Evolutionary conservation across 2,329 filamentous ascomycete genomes (phyloP), one percentile per base, ranked within the genome.

Genomic region (Zymoseptoria crescenta): DNA sequence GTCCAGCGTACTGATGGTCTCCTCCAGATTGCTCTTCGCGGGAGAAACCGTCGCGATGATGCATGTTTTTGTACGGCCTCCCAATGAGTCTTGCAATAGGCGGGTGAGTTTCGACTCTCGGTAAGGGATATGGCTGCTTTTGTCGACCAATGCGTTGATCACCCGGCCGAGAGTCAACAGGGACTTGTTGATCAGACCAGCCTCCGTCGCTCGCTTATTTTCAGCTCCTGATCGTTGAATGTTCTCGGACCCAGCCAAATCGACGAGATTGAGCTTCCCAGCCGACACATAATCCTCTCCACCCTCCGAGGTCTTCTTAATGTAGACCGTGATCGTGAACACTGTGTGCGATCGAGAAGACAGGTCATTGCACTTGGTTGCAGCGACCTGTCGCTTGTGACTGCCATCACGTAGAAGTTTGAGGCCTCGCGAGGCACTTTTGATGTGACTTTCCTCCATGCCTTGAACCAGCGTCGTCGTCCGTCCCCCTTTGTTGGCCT

Each of bases 341-440:
- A 99, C 88, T 0, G 94, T 99, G 72, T 99, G 95, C 77, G 92
- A 96, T 73, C 94, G 86, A 68, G 92, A 96, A 75, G 92, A 96
- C 57, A 97, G 84, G 69, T 99, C 94, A 73, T 99, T 99, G 82
- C 94, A 99, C 75, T 97, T 97, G n/a, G 94, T 99, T 3, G 95
- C 91, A 5, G 94, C 95, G n/a, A 99, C 94, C 74, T 99, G 94
- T 54, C 94, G 88, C 75, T 92, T 96, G 76, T 94, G 82, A 74
- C 91, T 96, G 62, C 94, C 95, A 64, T 87, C 83, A 68, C 94
- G 90, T 52, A 99, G 83, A 62, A 96, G 81, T 74, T 89, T 88
- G 74, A 99, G 92, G 61, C 94, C 94, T 55, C 91, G 88, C 10
- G 83, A 81, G 0, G 94, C 92, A 64, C 80, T 88, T 70, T 89